These are phyloP conservation scores for Arachnomyces sp. DNA, from an alignment of 2,329 filamentous ascomycete genomes.

Conservation along the genomic window DNA sequence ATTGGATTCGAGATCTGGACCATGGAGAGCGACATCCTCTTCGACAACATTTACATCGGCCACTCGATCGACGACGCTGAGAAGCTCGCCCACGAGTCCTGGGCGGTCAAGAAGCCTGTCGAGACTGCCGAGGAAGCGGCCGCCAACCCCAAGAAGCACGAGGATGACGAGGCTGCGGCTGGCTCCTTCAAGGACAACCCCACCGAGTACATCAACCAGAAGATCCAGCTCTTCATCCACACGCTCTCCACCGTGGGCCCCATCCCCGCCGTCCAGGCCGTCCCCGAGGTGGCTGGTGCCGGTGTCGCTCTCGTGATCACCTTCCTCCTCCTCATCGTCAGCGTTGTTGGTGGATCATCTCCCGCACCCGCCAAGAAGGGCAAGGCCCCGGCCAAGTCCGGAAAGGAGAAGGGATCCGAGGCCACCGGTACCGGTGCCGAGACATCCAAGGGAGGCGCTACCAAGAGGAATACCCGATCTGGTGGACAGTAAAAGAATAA, in stretches of 20 bases:
- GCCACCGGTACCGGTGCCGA: slow-evolving; percentile 54
- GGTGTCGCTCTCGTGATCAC: slow-evolving; percentile 63
- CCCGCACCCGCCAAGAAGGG: slow-evolving; percentile 59
- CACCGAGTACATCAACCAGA: slow-evolving; percentile 79
- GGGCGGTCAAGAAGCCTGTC: slow-evolving; percentile 73
- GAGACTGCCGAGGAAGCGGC: slow-evolving; percentile 75
- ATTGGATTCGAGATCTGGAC: slow-evolving; percentile 99
- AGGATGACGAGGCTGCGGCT: slow-evolving; percentile 48
- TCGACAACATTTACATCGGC: slow-evolving; percentile 99
- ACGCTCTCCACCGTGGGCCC: slow-evolving; percentile 76
- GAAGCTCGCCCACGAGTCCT: slow-evolving; percentile 81
- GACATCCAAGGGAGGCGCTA: slow-evolving; percentile 64
- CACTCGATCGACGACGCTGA: slow-evolving; percentile 90
- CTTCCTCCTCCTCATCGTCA: slow-evolving; percentile 61
- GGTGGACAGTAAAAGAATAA: slow-evolving; percentile 26
- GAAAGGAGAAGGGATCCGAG: slow-evolving; percentile 58
- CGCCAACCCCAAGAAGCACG: slow-evolving; percentile 69
- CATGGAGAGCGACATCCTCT: slow-evolving; percentile 98
- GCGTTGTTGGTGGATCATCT: slow-evolving; percentile 55
- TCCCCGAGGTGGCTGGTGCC: slow-evolving; percentile 82
- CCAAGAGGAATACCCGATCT: slow-evolving; percentile 50
- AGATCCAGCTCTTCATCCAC: slow-evolving; percentile 75
- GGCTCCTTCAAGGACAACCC: slow-evolving; percentile 89
- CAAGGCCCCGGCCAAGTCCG: slow-evolving; percentile 60
- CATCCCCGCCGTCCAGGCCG: slow-evolving; percentile 73